These are phyloP conservation scores for Calonectria fujianensis DNA, from an alignment of 2,329 filamentous ascomycete genomes.

Conservation along the genomic window DNA sequence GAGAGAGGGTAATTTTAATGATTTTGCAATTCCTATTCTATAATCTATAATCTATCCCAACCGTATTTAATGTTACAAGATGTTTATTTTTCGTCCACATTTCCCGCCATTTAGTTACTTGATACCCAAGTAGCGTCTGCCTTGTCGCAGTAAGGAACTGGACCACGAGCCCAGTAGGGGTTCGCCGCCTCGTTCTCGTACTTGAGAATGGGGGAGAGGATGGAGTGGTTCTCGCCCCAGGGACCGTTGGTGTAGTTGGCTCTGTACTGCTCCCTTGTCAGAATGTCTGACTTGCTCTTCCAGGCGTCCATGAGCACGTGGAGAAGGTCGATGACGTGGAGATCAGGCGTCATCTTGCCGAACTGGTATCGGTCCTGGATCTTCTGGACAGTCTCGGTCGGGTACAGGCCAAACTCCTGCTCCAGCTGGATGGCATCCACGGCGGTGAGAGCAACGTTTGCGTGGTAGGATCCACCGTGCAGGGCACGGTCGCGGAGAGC, in stretches of 20 bases:
- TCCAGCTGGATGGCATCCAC: conserved; percentile 47
- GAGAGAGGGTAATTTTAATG: neutral
- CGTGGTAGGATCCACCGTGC: conserved; percentile 18
- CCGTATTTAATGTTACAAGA: neutral
- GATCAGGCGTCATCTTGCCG: conserved; percentile 14
- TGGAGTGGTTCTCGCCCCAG: conserved; percentile 7
- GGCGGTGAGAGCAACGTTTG: conserved; percentile 9
- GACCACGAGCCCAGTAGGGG: conserved; percentile 9
- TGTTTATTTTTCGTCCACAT: neutral
- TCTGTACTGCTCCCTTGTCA: conserved; percentile 1
- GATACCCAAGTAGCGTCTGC: conserved; percentile 13
- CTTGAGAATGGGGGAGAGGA: conserved; percentile 6
- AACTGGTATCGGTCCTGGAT: conserved; percentile 24
- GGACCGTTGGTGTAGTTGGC: neutral
- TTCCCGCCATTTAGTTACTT: neutral
- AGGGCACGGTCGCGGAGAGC: conserved; percentile 9
- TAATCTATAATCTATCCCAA: conserved; percentile 10
- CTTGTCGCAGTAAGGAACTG: conserved; percentile 18
- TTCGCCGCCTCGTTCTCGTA: neutral
- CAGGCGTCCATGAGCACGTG: neutral
- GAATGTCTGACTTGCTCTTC: conserved; percentile 12
- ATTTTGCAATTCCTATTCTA: neutral
- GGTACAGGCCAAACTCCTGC: conserved; percentile 17
- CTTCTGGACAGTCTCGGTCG: conserved; percentile 10
- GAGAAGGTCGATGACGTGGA: conserved; percentile 21